Percentiles rank a stretch among this genome's conserved stretches.
These are phyloP conservation scores for Arthroderma uncinatum DNA, from an alignment of 2,329 filamentous ascomycete genomes.

Conservation along the genomic window DNA sequence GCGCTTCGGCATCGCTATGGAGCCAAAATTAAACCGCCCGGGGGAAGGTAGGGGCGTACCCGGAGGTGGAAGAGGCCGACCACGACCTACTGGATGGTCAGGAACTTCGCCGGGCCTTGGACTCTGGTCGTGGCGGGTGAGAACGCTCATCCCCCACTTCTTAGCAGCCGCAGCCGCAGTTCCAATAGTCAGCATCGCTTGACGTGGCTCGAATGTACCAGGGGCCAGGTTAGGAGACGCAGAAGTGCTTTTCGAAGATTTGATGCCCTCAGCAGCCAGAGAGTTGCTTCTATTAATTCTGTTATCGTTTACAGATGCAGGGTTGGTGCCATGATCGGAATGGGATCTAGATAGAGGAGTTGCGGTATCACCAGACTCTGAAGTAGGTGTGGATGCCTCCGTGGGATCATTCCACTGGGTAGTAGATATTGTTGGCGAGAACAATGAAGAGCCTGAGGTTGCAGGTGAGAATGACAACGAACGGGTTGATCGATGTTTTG, in stretches of 20 bases:
- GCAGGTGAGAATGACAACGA: not conserved
- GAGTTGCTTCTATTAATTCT: constrained; percentile 1
- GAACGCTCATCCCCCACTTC: constrained; percentile 48
- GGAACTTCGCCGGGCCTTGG: constrained; percentile 36
- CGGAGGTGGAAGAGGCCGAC: constrained; percentile 68
- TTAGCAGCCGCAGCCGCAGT: constrained; percentile 47
- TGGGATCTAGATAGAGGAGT: not conserved
- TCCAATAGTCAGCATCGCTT: constrained; percentile 34
- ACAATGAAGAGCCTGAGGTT: not conserved
- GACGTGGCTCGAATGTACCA: constrained; percentile 17
- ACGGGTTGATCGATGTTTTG: not conserved
- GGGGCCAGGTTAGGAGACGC: not conserved
- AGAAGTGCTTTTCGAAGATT: not conserved
- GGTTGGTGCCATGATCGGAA: not conserved
- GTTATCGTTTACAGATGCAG: not conserved
- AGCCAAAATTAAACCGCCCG: constrained; percentile 44
- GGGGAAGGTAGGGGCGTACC: constrained; percentile 66
- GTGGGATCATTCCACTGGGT: not conserved
- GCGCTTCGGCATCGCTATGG: constrained; percentile 51
- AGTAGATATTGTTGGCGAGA: not conserved
- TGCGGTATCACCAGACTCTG: not conserved
- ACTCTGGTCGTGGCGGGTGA: constrained; percentile 32
- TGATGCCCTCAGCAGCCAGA: not conserved
- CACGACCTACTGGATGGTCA: constrained; percentile 67
- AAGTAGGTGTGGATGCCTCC: not conserved